phyloP scores from a whole-genome alignment of 352 stramenopile genomes.

The Phytopythium montanum region DNA sequence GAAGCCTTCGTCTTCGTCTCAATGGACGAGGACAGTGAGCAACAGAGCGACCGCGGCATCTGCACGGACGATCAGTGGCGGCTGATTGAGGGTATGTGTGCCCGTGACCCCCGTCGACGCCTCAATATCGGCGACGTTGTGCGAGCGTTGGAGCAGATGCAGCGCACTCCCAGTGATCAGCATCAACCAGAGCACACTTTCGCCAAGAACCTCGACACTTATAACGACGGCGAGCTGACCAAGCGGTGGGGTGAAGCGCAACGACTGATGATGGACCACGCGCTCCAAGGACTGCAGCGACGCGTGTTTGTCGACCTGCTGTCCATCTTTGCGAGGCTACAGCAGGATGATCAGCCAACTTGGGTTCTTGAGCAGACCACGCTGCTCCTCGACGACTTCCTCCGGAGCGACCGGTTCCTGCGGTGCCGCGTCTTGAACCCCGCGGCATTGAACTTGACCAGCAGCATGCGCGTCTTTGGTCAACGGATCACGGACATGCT shows the following conservation, averaged over 20 bases:
- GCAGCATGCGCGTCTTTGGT: neutral
- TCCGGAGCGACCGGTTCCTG: neutral
- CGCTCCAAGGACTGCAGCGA: neutral
- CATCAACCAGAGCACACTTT: neutral
- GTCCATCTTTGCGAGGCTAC: neutral
- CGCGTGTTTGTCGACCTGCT: neutral
- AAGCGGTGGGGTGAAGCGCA: neutral
- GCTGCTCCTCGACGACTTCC: neutral
- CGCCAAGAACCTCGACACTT: neutral
- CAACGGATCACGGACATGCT: neutral
- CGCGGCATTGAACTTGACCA: neutral
- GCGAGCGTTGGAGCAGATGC: neutral
- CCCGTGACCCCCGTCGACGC: neutral
- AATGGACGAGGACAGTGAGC: neutral
- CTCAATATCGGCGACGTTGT: neutral
- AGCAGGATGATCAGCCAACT: neutral
- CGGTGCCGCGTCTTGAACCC: neutral
- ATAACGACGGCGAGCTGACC: neutral
- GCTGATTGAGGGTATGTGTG: conserved; percentile 2
- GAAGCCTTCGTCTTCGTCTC: neutral
- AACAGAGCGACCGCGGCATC: neutral
- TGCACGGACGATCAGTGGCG: conserved; percentile 1
- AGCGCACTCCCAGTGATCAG: neutral
- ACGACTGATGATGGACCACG: neutral
- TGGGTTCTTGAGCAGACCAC: neutral